These are phyloP conservation scores for Stagonosporopsis vannaccii DNA, from an alignment of 2,329 filamentous ascomycete genomes.

Conservation along the genomic window DNA sequence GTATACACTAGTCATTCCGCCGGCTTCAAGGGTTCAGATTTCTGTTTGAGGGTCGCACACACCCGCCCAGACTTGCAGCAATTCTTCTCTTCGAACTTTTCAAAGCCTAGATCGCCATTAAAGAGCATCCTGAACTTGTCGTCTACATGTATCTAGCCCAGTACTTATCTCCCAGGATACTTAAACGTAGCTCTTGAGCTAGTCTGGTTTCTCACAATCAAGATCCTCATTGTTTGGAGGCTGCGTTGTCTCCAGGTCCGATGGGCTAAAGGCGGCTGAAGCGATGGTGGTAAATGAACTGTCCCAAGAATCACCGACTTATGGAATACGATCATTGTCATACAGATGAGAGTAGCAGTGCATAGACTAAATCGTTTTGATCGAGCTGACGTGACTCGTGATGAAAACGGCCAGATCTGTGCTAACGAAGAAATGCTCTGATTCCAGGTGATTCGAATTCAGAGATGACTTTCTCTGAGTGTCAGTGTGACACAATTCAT, in stretches of 20 bases:
- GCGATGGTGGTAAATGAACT: neutral
- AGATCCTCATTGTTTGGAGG: neutral
- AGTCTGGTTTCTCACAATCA: neutral
- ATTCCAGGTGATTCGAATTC: neutral
- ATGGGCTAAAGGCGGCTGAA: neutral
- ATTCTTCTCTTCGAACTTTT: no score
- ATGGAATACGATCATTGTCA: neutral
- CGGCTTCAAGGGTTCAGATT: no score
- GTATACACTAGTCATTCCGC: no score
- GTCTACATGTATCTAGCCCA: neutral
- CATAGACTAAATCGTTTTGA: neutral
- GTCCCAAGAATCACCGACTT: neutral
- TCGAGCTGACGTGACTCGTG: neutral
- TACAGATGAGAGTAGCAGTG: neutral
- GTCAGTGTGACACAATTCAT: neutral
- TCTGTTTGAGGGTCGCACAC: neutral
- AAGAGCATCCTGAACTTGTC: constrained; percentile 1
- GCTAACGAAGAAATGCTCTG: neutral
- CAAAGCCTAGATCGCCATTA: no score
- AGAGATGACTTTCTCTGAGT: neutral
- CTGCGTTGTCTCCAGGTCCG: neutral
- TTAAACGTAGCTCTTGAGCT: neutral
- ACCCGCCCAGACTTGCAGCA: neutral
- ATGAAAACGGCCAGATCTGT: neutral
- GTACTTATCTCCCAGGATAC: neutral